Percentiles rank a stretch among this genome's conserved stretches.
phyloP scores from a whole-genome alignment of 768 basidiomycete genomes.

The Nidularia pulvinata region DNA sequence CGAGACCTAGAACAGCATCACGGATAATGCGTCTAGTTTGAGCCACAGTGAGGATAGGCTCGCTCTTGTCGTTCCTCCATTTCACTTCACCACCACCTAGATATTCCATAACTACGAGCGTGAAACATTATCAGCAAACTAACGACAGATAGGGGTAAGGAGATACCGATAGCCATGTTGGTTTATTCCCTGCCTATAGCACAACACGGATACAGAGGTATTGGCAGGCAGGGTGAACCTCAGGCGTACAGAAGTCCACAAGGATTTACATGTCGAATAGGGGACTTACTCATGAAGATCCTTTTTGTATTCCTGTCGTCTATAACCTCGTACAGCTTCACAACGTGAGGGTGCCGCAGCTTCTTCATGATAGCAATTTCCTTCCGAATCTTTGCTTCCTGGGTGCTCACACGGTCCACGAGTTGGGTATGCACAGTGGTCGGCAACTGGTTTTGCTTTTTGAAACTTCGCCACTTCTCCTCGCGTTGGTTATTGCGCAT shows the following conservation, averaged over 20 bases:
- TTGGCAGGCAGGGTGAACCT: background rate
- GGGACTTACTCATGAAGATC: constrained; percentile 88
- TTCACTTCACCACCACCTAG: constrained; percentile 94
- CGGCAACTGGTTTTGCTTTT: constrained; percentile 32
- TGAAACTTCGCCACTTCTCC: constrained; percentile 36
- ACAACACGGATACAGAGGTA: constrained; percentile 1
- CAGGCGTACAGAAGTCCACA: background rate
- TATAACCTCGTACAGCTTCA: constrained; percentile 90
- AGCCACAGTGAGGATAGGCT: constrained; percentile 79
- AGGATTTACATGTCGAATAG: background rate
- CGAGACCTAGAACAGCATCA: constrained; percentile 92
- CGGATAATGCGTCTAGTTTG: constrained; percentile 89
- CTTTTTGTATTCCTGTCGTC: constrained; percentile 87
- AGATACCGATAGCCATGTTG: background rate
- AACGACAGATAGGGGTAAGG: constrained; percentile 2
- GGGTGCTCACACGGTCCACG: constrained; percentile 67
- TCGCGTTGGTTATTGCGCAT: constrained; percentile 71
- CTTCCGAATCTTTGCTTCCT: constrained; percentile 83
- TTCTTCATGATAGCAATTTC: constrained; percentile 99
- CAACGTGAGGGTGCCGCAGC: constrained; percentile 86
- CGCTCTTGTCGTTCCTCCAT: constrained; percentile 68
- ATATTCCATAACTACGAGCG: constrained; percentile 85
- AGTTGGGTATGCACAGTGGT: constrained; percentile 53
- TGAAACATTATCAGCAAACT: constrained; percentile 5
- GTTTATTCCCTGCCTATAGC: background rate